Percentiles rank a stretch among this genome's conserved stretches.
These are phyloP conservation scores for Panicum virgatum DNA, from an alignment of 202 grass and related monocot genomes.

Conservation along the genomic window DNA sequence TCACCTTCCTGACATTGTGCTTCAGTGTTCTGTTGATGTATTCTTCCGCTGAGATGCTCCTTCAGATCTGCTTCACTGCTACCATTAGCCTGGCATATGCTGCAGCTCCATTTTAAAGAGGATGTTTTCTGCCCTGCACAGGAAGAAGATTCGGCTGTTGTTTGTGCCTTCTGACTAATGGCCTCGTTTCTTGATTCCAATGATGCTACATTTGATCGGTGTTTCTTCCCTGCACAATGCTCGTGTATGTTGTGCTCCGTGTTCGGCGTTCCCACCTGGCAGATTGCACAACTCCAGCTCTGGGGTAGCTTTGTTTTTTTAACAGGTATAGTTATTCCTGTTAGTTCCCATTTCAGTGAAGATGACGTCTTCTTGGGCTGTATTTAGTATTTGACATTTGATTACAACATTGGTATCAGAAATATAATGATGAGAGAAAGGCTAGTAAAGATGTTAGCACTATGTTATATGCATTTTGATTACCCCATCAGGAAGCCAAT, in stretches of 20 bases:
- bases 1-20: background rate
- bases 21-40: constrained; percentile 15
- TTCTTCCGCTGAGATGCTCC: constrained; percentile 10
- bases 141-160: constrained; percentile 8
- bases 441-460: background rate
- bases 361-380: background rate
- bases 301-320: constrained; percentile 22
- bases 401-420: background rate
- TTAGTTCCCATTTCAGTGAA: constrained; percentile 22
- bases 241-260: background rate
- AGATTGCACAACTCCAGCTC: constrained; percentile 36
- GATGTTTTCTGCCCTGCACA: constrained; percentile 13
- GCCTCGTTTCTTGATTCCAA: constrained; percentile 15
- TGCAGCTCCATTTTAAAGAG: constrained; percentile 14
- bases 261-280: constrained; percentile 2
- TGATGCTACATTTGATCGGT: background rate
- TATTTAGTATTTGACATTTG: constrained; percentile 1
- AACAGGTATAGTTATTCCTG: constrained; percentile 38
- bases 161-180: background rate
- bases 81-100: background rate
- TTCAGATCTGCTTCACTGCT: background rate
- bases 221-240: constrained; percentile 37
- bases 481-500: background rate
- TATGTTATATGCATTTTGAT: background rate
- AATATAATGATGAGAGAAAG: background rate